These are phyloP conservation scores for Protomyces inouyei DNA, from an alignment of 1,139 yeast species.

Conservation along the genomic window DNA sequence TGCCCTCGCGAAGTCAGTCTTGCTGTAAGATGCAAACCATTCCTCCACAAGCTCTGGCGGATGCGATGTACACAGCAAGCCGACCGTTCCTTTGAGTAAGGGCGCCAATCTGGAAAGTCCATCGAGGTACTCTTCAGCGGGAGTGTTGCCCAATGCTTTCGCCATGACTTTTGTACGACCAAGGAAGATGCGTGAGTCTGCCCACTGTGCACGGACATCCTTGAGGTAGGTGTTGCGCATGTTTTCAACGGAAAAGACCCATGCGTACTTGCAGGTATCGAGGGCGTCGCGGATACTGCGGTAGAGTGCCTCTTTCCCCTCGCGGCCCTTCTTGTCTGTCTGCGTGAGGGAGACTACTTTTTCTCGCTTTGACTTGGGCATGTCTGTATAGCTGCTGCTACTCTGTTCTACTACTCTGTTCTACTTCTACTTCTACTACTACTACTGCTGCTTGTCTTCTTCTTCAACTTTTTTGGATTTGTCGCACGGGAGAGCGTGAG, in stretches of 20 bases:
- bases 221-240: constrained; percentile 95
- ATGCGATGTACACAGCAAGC: constrained; percentile 84
- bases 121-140: constrained; percentile 86
- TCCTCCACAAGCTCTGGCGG: constrained; percentile 74
- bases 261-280: constrained; percentile 64
- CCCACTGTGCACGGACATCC: constrained; percentile 88
- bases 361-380: constrained; percentile 96
- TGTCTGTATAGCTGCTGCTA: constrained; percentile 35
- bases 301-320: constrained; percentile 82
- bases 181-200: constrained; percentile 64
- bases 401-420: too few species aligned
- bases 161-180: constrained; percentile 92
- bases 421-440: background rate
- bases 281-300: constrained; percentile 81
- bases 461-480: background rate
- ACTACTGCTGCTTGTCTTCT: background rate
- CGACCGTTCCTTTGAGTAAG: constrained; percentile 64
- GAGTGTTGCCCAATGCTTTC: constrained; percentile 81
- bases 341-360: constrained; percentile 92
- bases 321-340: constrained; percentile 92
- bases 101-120: constrained; percentile 66
- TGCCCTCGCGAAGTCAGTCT: constrained; percentile 83
- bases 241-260: constrained; percentile 83
- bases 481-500: background rate
- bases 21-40: constrained; percentile 72